A percentile compares a stretch with the other conserved stretches of the same genome.
Evolutionary conservation across 768 basidiomycete species (phyloP).

Genomic region (Mrakia blollopis): DNA sequence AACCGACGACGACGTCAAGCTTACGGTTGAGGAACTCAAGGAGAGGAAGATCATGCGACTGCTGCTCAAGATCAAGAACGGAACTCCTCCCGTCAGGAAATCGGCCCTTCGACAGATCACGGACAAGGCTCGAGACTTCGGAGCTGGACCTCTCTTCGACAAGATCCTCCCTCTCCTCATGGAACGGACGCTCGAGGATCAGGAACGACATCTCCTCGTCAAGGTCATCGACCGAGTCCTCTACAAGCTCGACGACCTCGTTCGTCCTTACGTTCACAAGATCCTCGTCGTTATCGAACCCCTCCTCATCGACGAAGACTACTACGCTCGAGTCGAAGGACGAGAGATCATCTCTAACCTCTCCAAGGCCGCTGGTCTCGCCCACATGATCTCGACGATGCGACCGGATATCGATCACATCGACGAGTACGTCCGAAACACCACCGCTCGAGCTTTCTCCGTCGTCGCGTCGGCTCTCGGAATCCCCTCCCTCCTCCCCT

Average conservation of each 20-base stretch:
- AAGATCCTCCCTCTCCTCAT: constrained; percentile 97
- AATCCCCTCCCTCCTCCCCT: constrained; percentile 93
- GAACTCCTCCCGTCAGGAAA: constrained; percentile 96
- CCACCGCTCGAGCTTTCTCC: constrained; percentile 93
- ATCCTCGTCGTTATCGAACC: constrained; percentile 99
- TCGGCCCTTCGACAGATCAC: constrained; percentile 97
- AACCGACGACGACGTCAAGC: constrained; percentile 67
- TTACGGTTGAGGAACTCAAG: constrained; percentile 96
- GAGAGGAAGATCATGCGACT: constrained; percentile 99
- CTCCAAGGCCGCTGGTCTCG: constrained; percentile 96
- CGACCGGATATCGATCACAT: constrained; percentile 99
- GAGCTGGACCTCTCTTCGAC: constrained; percentile 95
- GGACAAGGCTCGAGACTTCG: constrained; percentile 97
- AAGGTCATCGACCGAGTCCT: constrained; percentile 98
- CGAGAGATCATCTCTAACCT: constrained; percentile 98
- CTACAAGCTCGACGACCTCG: constrained; percentile 98
- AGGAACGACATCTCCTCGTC: constrained; percentile 94
- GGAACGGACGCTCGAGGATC: constrained; percentile 78
- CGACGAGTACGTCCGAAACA: constrained; percentile 98
- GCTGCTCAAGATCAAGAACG: constrained; percentile 97
- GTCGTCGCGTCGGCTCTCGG: constrained; percentile 98
- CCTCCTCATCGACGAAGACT: constrained; percentile 93
- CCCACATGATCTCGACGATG: constrained; percentile 99
- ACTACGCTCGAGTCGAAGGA: constrained; percentile 78
- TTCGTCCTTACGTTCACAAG: constrained; percentile 98